A percentile compares a stretch with the other conserved stretches of the same genome.
phyloP scores from a whole-genome alignment of 23 red algal genomes.

The Chondrus crispus region DNA sequence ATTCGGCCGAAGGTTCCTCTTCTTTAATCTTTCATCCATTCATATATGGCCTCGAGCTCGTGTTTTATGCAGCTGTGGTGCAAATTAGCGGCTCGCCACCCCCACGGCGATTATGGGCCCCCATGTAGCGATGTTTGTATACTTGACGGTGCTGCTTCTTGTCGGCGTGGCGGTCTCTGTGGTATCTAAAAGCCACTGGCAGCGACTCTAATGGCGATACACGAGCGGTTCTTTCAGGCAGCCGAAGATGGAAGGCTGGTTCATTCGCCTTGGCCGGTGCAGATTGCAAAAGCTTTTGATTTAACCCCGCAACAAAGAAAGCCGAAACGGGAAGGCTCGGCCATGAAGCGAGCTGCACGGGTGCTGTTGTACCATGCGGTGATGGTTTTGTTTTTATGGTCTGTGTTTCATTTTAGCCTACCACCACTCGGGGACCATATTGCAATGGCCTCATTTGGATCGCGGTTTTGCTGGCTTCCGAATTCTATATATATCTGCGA shows the following conservation, averaged over 20 bases:
- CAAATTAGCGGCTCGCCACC: neutral
- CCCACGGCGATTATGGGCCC: neutral
- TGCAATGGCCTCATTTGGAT: too few species aligned
- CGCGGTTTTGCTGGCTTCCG: slow-evolving; percentile 36
- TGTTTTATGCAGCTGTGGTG: neutral
- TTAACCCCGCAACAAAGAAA: neutral
- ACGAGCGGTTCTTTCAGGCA: neutral
- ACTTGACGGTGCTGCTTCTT: neutral
- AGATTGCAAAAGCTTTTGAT: neutral
- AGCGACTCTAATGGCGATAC: neutral
- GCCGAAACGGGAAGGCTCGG: slow-evolving; percentile 21
- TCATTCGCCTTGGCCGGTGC: neutral
- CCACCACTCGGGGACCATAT: too few species aligned
- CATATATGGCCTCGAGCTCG: too few species aligned
- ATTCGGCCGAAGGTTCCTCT: too few species aligned
- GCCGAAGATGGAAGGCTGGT: neutral
- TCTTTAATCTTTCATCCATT: too few species aligned
- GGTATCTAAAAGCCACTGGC: slow-evolving; percentile 13
- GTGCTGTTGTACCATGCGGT: slow-evolving; percentile 20
- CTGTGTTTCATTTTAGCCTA: slow-evolving; percentile 33
- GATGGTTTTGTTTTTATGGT: neutral
- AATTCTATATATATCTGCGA: neutral
- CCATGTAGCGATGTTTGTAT: neutral
- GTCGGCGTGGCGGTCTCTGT: neutral
- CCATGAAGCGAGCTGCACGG: neutral